Base-by-base conservation (phyloP, 2,329 filamentous ascomycete genomes). In the Eutypa lata region DNA sequence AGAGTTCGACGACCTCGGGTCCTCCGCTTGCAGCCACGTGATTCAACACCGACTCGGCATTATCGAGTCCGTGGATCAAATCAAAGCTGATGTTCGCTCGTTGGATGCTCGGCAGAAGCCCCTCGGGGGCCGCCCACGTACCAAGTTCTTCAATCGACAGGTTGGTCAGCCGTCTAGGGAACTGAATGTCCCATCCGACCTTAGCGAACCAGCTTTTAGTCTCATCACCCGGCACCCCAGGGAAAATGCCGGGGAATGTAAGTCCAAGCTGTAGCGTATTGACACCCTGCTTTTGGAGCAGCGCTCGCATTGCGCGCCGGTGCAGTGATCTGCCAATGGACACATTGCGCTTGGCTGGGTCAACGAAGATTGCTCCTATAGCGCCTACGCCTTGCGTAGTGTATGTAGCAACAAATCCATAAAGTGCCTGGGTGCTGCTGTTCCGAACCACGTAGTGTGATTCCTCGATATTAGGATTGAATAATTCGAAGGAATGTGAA, bases 361-460 rank as follows among this genome's bases (percentile, higher is more conserved):
- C 92, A 37, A 97, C 93, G 56, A 97, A 88, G n/a, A 97, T 78
- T 3, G 90, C 85, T 1, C 89, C 91, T 48, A 97, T 84, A 18
- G 91, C 87, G 16, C 90, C 91, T 4, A 86, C 86, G 1, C 73
- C 73, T 40, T 84, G 84, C 65, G 89, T 84, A 67, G 84, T 91
- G 67, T 96, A 97, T 0, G 91, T 96, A 0, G 91, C 88, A 64
- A 89, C 93, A 70, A 97, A 97, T 2, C 92, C 92, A 65, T 96
- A 97, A 0, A 97, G 74, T 0, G 90, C 90, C 57, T 91, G 88
- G 0, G 92, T 97, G 68, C 89, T 96, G 73, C 90, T 95, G 68
- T 97, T 97, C 19, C 92, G 84, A 31, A 97, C 92, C 8, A 97
- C 91, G 65, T 93, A 96, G 68, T 97, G 92, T 0, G 86, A 77